Base-by-base conservation (phyloP, 345 rosid genomes). In the Atalantia buxifolia region DNA sequence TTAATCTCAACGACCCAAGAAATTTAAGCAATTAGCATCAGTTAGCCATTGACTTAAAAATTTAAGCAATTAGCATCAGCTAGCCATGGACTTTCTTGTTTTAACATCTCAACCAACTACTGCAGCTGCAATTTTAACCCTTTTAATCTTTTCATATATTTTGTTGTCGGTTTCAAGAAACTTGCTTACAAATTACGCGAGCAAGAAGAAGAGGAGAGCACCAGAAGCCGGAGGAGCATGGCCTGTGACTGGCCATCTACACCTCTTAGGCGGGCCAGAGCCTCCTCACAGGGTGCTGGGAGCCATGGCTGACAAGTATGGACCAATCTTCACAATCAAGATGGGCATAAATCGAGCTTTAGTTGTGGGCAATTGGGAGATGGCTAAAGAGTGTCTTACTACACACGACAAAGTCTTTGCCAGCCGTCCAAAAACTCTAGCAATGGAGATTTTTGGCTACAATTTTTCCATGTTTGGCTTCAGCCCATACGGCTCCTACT, bases 221-320 rank as follows among this genome's bases (percentile, higher is more conserved):
- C 84, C 82, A 2, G 68, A 60, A 45, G 84, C 79, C 1, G 77
- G 80, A 1, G 82, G 82, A 31, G 81, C 87, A 19, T 87, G 87
- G 88, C 90, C 86, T 18, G 16, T 85, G 5, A 78, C 85, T 18
- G 90, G 90, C 22, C 88, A 87, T 72, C 81, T 87, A 19, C 84
- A 61, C 65, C 60, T 85, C 55, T 77, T 86, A 1, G 80, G 75
- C 33, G 85, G 86, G 12, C 66, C 78, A 5, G 40, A 38, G 50
- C 85, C 85, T 0, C 59, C 84, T 1, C 86, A 85, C 48, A 40
- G 71, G 22, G 78, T 62, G 6, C 50, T 87, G 38, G 86, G 79
- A 4, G 9, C 77, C 30, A 68, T 87, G 88, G 86, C 81, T 0
- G 84, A 85, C 78, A 80, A 78, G 18, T 21, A 22, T 48, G 88